Conservation (phyloP, 768 basidiomycete genomes). For the Mycena floridula region DNA sequence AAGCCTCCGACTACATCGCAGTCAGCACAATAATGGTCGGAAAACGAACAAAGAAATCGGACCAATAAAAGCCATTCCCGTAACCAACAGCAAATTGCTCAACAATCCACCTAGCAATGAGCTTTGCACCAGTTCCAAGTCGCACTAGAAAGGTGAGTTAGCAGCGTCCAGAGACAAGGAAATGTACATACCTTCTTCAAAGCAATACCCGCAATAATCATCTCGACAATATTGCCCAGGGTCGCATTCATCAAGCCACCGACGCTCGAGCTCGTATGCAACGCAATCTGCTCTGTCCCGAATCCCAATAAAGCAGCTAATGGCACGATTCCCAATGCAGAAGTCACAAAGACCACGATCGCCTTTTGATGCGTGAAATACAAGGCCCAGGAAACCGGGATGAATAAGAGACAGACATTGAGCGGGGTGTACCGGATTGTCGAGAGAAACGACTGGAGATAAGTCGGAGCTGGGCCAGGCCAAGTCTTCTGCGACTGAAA, state of each 20-base stretch:
- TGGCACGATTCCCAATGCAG: conserved; percentile 29
- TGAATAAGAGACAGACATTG: conserved; percentile 28
- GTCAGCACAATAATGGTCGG: neutral
- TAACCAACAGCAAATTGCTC: conserved; percentile 75
- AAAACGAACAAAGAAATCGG: conserved; percentile 48
- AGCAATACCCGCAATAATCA: conserved; percentile 44
- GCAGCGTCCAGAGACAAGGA: conserved; percentile 11
- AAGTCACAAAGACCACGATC: conserved; percentile 25
- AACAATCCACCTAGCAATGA: conserved; percentile 45
- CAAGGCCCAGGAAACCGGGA: conserved; percentile 29
- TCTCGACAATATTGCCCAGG: conserved; percentile 45
- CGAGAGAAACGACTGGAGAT: conserved; percentile 4
- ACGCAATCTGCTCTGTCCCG: conserved; percentile 47
- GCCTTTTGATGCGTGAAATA: conserved; percentile 23
- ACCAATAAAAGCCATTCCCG: conserved; percentile 78
- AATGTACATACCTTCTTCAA: conserved; percentile 24
- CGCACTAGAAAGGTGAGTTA: conserved; percentile 26
- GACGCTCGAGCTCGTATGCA: conserved; percentile 40
- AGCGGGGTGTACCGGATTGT: conserved; percentile 8
- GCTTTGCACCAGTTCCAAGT: conserved; percentile 48
- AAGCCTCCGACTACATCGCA: conserved; percentile 36
- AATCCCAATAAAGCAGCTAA: conserved; percentile 34
- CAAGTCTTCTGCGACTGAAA: too few species aligned
- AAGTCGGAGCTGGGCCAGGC: conserved; percentile 8
- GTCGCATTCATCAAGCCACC: conserved; percentile 51